A percentile compares a stretch with the other conserved stretches of the same genome.
Evolutionary conservation across 768 basidiomycete species (phyloP).

Genomic region (Boletus sensibilis): DNA sequence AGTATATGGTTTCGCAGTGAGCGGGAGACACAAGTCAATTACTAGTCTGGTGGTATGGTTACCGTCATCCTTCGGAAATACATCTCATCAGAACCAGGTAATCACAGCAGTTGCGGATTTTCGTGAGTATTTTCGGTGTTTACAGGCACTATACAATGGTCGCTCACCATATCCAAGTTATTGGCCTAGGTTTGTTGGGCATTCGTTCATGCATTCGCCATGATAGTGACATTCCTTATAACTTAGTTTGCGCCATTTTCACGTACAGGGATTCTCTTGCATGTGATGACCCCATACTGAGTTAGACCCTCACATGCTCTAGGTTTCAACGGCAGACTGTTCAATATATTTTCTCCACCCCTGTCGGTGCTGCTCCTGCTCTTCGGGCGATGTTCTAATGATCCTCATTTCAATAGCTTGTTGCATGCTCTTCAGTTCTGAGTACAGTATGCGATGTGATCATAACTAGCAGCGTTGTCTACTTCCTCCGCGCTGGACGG

Average conservation of each 20-base stretch:
- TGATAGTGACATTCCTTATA: background rate
- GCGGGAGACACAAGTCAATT: conserved; percentile 1
- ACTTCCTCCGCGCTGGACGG: conserved; percentile 3
- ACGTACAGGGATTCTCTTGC: background rate
- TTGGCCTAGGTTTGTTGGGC: conserved; percentile 4
- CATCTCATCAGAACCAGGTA: background rate
- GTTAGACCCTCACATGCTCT: background rate
- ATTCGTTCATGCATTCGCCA: background rate
- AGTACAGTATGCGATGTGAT: conserved; percentile 5
- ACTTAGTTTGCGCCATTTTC: background rate
- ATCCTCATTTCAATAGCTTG: background rate
- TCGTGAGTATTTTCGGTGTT: background rate
- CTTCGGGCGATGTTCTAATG: background rate
- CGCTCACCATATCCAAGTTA: conserved; percentile 2
- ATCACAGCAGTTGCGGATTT: background rate
- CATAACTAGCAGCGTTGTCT: conserved; percentile 1
- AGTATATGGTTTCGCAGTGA: conserved; percentile 1
- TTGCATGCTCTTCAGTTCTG: background rate
- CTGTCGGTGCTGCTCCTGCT: background rate
- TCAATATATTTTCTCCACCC: conserved; percentile 5
- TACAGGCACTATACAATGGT: background rate
- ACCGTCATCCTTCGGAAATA: background rate
- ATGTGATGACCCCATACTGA: background rate
- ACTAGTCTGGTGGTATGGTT: conserved; percentile 1
- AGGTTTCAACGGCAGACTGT: background rate